These are phyloP conservation scores for Kodamaea suecica DNA, from an alignment of 1,139 yeast genomes.

Conservation along the genomic window DNA sequence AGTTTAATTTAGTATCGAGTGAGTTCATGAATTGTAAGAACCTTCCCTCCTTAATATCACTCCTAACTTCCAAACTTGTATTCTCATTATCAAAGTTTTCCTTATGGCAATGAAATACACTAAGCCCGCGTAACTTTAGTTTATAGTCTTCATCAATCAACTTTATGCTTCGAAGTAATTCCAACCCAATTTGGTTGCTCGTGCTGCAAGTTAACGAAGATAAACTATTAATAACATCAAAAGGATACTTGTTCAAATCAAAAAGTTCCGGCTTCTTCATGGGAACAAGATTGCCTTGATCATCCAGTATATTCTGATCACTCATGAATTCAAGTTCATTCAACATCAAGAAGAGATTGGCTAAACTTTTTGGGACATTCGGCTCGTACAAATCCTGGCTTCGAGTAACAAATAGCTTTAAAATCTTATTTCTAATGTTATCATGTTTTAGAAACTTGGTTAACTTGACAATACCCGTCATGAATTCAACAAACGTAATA, in stretches of 20 bases:
- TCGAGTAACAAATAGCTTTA: constrained; percentile 33
- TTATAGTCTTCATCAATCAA: constrained; percentile 22
- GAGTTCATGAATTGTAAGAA: constrained; percentile 14
- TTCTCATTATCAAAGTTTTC: constrained; percentile 15
- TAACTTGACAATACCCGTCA: constrained; percentile 25
- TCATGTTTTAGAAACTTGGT: constrained; percentile 24
- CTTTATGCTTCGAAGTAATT: constrained; percentile 24
- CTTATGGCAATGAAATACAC: constrained; percentile 35
- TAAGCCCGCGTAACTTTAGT: constrained; percentile 29
- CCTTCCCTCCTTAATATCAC: constrained; percentile 6
- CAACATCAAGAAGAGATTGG: constrained; percentile 34
- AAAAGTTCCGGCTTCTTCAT: constrained; percentile 13
- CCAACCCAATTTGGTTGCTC: constrained; percentile 31
- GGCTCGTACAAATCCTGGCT: constrained; percentile 26
- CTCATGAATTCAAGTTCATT: constrained; percentile 27
- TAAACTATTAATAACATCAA: constrained; percentile 23
- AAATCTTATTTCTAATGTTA: constrained; percentile 30
- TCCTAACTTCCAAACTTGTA: background rate
- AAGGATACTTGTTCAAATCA: constrained; percentile 24
- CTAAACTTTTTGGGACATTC: constrained; percentile 25
- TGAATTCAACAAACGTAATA: constrained; percentile 33
- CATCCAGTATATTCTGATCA: constrained; percentile 25
- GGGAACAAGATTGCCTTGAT: constrained; percentile 1
- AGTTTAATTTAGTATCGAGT: constrained; percentile 24
- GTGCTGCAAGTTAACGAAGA: constrained; percentile 35